Evolutionary conservation across 2,329 filamentous ascomycete genomes (phyloP).

Genomic region (Drechslerella dactyloides): DNA sequence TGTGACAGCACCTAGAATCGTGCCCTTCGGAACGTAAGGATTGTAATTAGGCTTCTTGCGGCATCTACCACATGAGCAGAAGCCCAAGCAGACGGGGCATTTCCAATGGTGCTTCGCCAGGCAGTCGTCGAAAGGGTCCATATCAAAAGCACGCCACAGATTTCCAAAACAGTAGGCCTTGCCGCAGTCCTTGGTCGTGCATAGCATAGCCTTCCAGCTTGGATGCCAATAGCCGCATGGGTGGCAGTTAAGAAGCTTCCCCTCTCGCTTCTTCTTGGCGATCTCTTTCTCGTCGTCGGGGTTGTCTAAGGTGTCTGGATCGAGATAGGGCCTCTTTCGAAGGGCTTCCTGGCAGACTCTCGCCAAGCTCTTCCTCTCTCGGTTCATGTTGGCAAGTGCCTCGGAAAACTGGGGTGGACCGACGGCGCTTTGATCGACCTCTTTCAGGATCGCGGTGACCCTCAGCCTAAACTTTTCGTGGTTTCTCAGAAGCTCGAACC

Average conservation of each 20-base stretch:
- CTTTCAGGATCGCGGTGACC: slow-evolving; percentile 75
- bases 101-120: slow-evolving; percentile 82
- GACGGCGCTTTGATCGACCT: slow-evolving; percentile 64
- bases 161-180: slow-evolving; percentile 91
- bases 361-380: slow-evolving; percentile 76
- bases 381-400: slow-evolving; percentile 68
- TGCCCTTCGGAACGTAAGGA: slow-evolving; percentile 85
- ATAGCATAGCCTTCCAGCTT: slow-evolving; percentile 82
- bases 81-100: slow-evolving; percentile 82
- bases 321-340: slow-evolving; percentile 72
- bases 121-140: slow-evolving; percentile 76
- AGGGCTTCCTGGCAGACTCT: slow-evolving; percentile 94
- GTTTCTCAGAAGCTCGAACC: slow-evolving; percentile 75
- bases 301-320: slow-evolving; percentile 64
- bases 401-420: slow-evolving; percentile 73
- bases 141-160: slow-evolving; percentile 87
- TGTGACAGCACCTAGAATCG: slow-evolving; percentile 88
- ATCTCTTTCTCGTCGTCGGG: slow-evolving; percentile 59
- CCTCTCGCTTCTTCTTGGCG: slow-evolving; percentile 61
- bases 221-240: slow-evolving; percentile 81
- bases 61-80: slow-evolving; percentile 86
- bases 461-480: slow-evolving; percentile 84
- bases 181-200: slow-evolving; percentile 72
- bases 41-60: slow-evolving; percentile 71
- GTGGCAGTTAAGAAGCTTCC: slow-evolving; percentile 72